Evolutionary conservation across 2,329 filamentous ascomycete genomes (phyloP).

Genomic region (Claviceps sp.): DNA sequence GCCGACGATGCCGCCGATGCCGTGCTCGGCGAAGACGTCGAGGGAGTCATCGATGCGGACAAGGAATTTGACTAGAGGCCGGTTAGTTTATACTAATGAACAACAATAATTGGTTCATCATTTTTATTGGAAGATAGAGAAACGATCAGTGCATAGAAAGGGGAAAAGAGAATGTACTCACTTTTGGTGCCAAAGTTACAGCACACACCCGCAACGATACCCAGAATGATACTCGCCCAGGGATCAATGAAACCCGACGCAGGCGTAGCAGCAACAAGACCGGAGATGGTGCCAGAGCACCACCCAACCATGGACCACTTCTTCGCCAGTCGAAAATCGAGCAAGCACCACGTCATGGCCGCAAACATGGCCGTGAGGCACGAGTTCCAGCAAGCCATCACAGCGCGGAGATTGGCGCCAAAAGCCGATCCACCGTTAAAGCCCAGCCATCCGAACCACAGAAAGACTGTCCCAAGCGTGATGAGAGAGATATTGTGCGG

Average conservation of each 20-base stretch:
- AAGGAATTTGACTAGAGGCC: constrained; percentile 39
- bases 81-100: too few relatives aligned
- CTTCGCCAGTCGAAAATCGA: constrained; percentile 85
- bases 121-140: not conserved
- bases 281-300: constrained; percentile 59
- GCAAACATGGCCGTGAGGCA: constrained; percentile 88
- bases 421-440: constrained; percentile 97
- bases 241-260: constrained; percentile 55
- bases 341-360: constrained; percentile 83
- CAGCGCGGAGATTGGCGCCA: constrained; percentile 83
- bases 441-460: constrained; percentile 98
- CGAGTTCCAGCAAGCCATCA: constrained; percentile 97
- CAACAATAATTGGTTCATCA: too few relatives aligned
- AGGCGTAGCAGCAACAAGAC: constrained; percentile 56
- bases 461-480: constrained; percentile 83
- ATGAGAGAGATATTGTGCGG: constrained; percentile 98
- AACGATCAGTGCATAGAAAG: not conserved
- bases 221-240: constrained; percentile 54
- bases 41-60: constrained; percentile 57
- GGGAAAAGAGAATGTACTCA: constrained; percentile 10
- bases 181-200: constrained; percentile 57
- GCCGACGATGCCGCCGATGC: constrained; percentile 54
- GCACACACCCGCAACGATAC: constrained; percentile 49
- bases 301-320: constrained; percentile 81
- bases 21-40: constrained; percentile 61